These are phyloP conservation scores for Nigrospora osmanthi DNA, from an alignment of 2,329 filamentous ascomycete genomes.

Conservation along the genomic window DNA sequence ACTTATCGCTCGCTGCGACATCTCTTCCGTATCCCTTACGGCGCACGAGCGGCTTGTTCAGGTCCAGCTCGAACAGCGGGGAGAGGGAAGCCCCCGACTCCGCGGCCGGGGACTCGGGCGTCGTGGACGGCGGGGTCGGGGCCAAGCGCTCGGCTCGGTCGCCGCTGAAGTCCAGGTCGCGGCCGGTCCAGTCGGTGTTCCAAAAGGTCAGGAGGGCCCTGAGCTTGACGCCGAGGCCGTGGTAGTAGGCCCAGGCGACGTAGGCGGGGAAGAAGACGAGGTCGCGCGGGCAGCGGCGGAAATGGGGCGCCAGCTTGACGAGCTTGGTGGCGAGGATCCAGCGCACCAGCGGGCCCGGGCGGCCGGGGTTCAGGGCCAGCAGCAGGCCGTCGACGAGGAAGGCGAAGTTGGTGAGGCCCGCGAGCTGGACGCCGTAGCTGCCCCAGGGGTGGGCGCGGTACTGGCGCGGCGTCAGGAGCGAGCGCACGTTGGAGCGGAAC, in stretches of 20 bases:
- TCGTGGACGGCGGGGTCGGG: too few species aligned
- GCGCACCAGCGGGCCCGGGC: conserved; percentile 10
- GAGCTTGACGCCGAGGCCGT: conserved; percentile 46
- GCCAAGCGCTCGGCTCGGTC: not conserved
- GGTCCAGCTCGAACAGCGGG: too few species aligned
- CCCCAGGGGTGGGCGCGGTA: conserved; percentile 41
- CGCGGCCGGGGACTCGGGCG: too few species aligned
- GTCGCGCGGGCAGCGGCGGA: conserved; percentile 42
- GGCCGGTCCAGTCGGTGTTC: conserved; percentile 32
- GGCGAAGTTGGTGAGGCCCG: conserved; percentile 47
- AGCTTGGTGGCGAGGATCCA: conserved; percentile 50
- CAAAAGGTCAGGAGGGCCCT: conserved; percentile 46
- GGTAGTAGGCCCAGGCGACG: conserved; percentile 47
- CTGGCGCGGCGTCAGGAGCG: conserved; percentile 29
- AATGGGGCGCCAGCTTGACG: conserved; percentile 48
- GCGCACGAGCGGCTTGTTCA: too few species aligned
- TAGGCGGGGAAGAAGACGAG: conserved; percentile 39
- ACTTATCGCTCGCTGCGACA: too few species aligned
- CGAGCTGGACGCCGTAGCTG: conserved; percentile 47
- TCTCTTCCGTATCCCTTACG: too few species aligned
- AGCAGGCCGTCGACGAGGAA: conserved; percentile 41
- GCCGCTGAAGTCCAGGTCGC: conserved; percentile 12
- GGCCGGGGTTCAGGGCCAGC: conserved; percentile 17
- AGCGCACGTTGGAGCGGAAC: conserved; percentile 46
- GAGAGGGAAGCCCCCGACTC: too few species aligned